Percentiles rank a stretch among this genome's conserved stretches.
These are phyloP conservation scores for Trypanosoma cruzi DNA, from an alignment of 208 protist genomes.

Conservation along the genomic window DNA sequence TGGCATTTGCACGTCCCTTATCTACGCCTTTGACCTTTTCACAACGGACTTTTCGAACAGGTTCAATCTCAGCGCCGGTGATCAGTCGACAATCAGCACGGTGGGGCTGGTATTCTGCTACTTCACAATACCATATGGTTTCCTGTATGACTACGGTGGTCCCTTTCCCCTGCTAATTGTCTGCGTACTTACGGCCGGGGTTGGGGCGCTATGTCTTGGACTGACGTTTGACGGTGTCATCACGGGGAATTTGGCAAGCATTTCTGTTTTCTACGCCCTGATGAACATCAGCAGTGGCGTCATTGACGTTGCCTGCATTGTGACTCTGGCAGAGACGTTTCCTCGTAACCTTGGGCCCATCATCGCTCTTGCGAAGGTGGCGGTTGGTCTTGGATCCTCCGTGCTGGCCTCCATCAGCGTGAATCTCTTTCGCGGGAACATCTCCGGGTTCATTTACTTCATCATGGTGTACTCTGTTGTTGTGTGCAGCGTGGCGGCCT, in stretches of 20 bases:
- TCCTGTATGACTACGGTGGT: constrained; percentile 73
- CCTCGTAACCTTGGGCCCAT: constrained; percentile 73
- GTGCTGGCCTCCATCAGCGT: constrained; percentile 63
- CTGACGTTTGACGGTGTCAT: constrained; percentile 56
- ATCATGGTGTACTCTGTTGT: constrained; percentile 39
- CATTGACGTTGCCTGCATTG: constrained; percentile 70
- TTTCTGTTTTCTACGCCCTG: constrained; percentile 56
- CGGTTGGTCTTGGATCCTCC: constrained; percentile 72
- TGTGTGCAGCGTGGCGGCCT: constrained; percentile 37
- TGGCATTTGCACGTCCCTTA: constrained; percentile 64
- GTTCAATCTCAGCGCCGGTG: constrained; percentile 58
- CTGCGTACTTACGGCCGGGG: constrained; percentile 41
- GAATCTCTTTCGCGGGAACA: constrained; percentile 61
- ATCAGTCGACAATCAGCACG: constrained; percentile 81
- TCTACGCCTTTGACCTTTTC: constrained; percentile 78
- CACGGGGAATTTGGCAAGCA: constrained; percentile 45
- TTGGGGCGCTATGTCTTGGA: constrained; percentile 55
- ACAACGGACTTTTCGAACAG: constrained; percentile 56
- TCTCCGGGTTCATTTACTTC: constrained; percentile 60
- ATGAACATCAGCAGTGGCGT: constrained; percentile 56
- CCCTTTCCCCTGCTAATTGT: constrained; percentile 61
- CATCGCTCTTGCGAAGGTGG: constrained; percentile 79
- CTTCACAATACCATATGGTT: constrained; percentile 60
- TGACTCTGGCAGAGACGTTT: constrained; percentile 78
- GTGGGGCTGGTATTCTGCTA: constrained; percentile 47